phyloP scores from a whole-genome alignment of 2,329 filamentous ascomycete species.

The Aphanocladium album region DNA sequence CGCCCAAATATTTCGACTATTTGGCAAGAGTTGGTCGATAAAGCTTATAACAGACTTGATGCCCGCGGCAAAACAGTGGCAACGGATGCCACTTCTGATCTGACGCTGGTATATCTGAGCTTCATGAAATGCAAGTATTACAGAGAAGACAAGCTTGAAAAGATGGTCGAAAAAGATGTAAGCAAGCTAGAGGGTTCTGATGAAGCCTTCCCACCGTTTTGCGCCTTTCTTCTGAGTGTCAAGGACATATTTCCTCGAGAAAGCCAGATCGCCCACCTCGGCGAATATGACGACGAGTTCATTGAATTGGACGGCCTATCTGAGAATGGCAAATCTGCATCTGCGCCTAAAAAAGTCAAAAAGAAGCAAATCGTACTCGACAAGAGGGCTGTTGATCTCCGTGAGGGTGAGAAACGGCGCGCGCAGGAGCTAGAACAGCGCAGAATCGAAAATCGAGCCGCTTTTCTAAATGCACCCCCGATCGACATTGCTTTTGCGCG shows the following conservation, averaged over 20 bases:
- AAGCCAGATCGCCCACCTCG: slow-evolving; percentile 27
- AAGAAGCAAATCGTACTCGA: slow-evolving; percentile 32
- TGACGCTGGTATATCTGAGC: slow-evolving; percentile 26
- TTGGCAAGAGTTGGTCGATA: neutral
- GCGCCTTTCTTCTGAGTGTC: slow-evolving; percentile 23
- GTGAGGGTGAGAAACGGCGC: slow-evolving; percentile 51
- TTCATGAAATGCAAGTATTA: slow-evolving; percentile 23
- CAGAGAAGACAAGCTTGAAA: slow-evolving; percentile 19
- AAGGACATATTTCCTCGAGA: slow-evolving; percentile 27
- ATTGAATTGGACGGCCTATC: slow-evolving; percentile 18
- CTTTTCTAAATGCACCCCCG: slow-evolving; percentile 30
- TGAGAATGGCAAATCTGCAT: neutral
- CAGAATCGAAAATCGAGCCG: slow-evolving; percentile 40
- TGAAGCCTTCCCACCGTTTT: slow-evolving; percentile 20
- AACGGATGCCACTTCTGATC: slow-evolving; percentile 23
- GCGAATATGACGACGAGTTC: slow-evolving; percentile 19
- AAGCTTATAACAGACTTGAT: neutral
- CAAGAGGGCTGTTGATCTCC: slow-evolving; percentile 42
- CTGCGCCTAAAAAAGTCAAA: neutral
- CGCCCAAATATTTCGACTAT: neutral
- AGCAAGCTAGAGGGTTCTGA: slow-evolving; percentile 14
- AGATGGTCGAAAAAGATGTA: slow-evolving; percentile 17
- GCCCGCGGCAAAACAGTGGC: too few relatives aligned
- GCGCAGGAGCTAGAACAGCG: slow-evolving; percentile 51
- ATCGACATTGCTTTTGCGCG: slow-evolving; percentile 39